Conservation (phyloP, 2,329 filamentous ascomycete genomes). For the Clonostachys solani region DNA sequence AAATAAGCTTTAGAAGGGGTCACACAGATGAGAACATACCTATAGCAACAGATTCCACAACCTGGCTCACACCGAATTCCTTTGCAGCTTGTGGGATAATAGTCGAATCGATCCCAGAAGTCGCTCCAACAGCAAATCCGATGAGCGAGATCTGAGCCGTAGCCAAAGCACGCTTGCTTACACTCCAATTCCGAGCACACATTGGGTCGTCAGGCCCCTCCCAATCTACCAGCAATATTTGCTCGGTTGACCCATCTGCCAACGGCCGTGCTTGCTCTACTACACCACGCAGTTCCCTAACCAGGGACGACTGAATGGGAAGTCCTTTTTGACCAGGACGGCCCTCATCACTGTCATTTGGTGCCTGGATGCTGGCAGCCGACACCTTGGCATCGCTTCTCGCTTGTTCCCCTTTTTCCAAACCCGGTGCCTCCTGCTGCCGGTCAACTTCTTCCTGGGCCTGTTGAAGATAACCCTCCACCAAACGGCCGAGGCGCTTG, state of each 20-base stretch:
- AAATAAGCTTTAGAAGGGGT: constrained; percentile 12
- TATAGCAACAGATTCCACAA: constrained; percentile 44
- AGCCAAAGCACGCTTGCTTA: constrained; percentile 26
- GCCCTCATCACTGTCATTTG: too few relatives aligned
- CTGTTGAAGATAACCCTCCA: too few relatives aligned
- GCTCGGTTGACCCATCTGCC: constrained; percentile 6
- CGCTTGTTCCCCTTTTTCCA: too few relatives aligned
- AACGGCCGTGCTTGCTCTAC: not conserved
- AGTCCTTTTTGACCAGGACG: too few relatives aligned
- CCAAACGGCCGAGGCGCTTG: too few relatives aligned
- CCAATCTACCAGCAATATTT: constrained; percentile 23
- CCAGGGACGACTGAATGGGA: too few relatives aligned
- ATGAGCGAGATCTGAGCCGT: constrained; percentile 39
- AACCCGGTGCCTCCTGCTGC: too few relatives aligned
- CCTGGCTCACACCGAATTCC: constrained; percentile 41
- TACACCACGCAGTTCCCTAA: too few relatives aligned
- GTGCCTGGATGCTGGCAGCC: too few relatives aligned
- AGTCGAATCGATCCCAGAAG: constrained; percentile 47
- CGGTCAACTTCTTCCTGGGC: too few relatives aligned
- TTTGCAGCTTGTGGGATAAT: constrained; percentile 36
- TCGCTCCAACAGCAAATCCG: constrained; percentile 43
- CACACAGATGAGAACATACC: constrained; percentile 12
- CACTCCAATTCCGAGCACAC: constrained; percentile 39
- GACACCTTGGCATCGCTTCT: too few relatives aligned
- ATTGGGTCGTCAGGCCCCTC: constrained; percentile 28